A percentile compares a stretch with the other conserved stretches of the same genome.
phyloP scores from a whole-genome alignment of 2,329 filamentous ascomycete genomes.

The Diaporthe aspalathi region DNA sequence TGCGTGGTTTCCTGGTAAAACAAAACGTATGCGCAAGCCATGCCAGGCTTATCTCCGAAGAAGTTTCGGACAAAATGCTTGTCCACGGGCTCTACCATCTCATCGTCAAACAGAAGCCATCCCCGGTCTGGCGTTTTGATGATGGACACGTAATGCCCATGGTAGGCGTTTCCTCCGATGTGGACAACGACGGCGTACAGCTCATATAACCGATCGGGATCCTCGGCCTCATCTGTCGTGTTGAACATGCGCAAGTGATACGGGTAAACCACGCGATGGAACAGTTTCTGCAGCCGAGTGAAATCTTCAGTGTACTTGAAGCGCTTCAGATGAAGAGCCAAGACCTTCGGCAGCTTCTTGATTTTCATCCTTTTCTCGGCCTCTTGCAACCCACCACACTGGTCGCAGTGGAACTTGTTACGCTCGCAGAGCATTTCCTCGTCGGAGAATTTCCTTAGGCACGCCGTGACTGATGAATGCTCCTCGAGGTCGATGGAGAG shows the following conservation, averaged over 20 bases:
- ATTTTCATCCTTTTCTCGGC: constrained; percentile 99
- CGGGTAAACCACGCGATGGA: constrained; percentile 95
- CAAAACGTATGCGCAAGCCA: constrained; percentile 95
- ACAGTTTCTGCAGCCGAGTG: constrained; percentile 92
- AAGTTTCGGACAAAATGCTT: constrained; percentile 97
- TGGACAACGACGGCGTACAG: constrained; percentile 97
- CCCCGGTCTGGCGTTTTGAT: constrained; percentile 97
- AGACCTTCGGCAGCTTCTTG: constrained; percentile 89
- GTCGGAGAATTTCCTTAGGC: constrained; percentile 93
- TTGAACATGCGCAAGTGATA: constrained; percentile 98
- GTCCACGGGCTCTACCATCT: constrained; percentile 98
- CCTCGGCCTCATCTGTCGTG: constrained; percentile 93
- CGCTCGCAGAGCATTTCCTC: constrained; percentile 98
- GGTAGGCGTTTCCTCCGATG: constrained; percentile 95
- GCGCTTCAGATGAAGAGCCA: constrained; percentile 92
- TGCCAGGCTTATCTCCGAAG: constrained; percentile 90
- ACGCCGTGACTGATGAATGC: constrained; percentile 95
- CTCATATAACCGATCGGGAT: constrained; percentile 94
- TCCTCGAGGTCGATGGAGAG: constrained; percentile 95
- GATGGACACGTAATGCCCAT: constrained; percentile 97
- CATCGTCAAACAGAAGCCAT: constrained; percentile 97
- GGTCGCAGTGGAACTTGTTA: constrained; percentile 99
- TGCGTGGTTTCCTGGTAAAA: constrained; percentile 94
- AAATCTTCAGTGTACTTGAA: constrained; percentile 99
- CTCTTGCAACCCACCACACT: constrained; percentile 95